Evolutionary conservation across 495 filamentous ascomycete species (phyloP), one percentile per base, ranked within the genome.

Genomic region (Aspergillus indologenus): DNA sequence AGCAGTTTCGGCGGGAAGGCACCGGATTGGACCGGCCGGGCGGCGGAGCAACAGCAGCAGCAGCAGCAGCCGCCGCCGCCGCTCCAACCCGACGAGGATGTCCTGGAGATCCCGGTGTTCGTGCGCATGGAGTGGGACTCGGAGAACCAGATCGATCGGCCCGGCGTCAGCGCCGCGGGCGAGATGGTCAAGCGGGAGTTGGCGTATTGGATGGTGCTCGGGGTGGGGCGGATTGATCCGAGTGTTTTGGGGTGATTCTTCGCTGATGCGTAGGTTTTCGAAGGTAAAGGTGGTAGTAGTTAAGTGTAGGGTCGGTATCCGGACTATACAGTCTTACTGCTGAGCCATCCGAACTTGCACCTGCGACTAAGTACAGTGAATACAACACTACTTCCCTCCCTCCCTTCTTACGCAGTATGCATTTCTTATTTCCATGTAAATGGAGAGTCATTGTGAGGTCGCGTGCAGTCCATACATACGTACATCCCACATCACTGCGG

Each of bases 71-170:
- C 7, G 60, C 63, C 12, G 0, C 59, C 59, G 53, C 53, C 53
- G 57, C 60, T 86, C 34, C 81, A 77, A 57, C 86, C 90, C 54
- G 89, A 92, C 64, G 91, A 94, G 62, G 90, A 96, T 67, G 81
- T 96, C n/a, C 75, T 97, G 34, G 94, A 98, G 79, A 92, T 98
- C 63, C 93, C 94, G 40, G 83, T 98, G 54, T 93, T 93, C 73
- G 90, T 98, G 65, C 81, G 90, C 45, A 79, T 96, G 61, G 92
- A 96, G 72, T 98, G 91, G 87, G 92, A 97, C 74, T 82, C 84
- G 34, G 91, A 96, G 61, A 79, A 81, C 5, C 84, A 83, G 53
- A 83, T 85, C 46, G 90, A 89, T 63, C 88, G 83, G 69, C 73
- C 70, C 65, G 75, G 69, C 15, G 82, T 76, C 63, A 85, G 83